Conservation (phyloP, 306 rosid genomes). For the Pyrus betulifolia region DNA sequence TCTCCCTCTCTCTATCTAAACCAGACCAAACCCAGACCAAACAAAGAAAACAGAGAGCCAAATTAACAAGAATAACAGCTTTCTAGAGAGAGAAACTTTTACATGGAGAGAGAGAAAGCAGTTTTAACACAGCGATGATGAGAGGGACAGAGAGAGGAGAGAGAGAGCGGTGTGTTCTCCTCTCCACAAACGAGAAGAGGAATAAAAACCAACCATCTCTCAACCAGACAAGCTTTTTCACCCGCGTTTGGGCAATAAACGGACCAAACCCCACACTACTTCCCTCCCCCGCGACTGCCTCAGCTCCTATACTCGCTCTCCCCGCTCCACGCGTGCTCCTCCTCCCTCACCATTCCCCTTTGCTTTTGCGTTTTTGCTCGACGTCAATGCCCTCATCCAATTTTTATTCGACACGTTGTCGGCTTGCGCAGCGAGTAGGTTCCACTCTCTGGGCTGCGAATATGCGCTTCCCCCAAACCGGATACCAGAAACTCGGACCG, state of each 20-base stretch:
- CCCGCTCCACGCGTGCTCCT: not conserved
- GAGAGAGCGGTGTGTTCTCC: conserved; percentile 48
- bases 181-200: conserved; percentile 83
- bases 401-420: conserved; percentile 13
- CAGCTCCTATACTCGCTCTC: not conserved
- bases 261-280: conserved; percentile 2
- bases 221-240: conserved; percentile 24
- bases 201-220: conserved; percentile 72
- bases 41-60: conserved; percentile 2
- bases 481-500: conserved; percentile 27
- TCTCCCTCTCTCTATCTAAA: not conserved
- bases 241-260: conserved; percentile 31
- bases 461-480: not conserved
- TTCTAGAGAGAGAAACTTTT: not conserved
- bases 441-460: not conserved
- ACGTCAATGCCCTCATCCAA: not conserved
- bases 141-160: conserved; percentile 2
- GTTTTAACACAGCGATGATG: not conserved
- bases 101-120: conserved; percentile 12
- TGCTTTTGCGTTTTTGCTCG: not conserved
- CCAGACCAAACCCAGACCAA: not conserved
- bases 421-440: not conserved
- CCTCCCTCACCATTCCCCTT: not conserved
- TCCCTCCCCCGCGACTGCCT: not conserved
- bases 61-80: not conserved